A percentile compares a stretch with the other conserved stretches of the same genome.
Evolutionary conservation across 2,329 filamentous ascomycete genomes (phyloP).

Genomic region (Aaosphaeria arxii): DNA sequence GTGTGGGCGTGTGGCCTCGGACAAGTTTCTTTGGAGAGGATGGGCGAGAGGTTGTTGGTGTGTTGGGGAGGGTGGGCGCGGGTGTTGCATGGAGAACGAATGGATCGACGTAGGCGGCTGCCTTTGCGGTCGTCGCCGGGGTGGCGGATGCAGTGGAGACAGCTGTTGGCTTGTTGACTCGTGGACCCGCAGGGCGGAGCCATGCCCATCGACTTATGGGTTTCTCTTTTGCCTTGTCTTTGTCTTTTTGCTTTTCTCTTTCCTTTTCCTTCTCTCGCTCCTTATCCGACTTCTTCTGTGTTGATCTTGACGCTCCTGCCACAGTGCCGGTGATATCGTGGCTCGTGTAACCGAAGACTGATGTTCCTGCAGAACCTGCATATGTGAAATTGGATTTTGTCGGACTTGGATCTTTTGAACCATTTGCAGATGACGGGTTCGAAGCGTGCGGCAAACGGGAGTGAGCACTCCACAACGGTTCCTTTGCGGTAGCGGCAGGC

Average conservation of each 20-base stretch:
- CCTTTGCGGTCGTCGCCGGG: background rate
- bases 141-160: background rate
- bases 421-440: constrained; percentile 7
- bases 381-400: constrained; percentile 18
- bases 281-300: constrained; percentile 1
- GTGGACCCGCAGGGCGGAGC: constrained; percentile 15
- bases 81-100: constrained; percentile 11
- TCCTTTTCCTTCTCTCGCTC: background rate
- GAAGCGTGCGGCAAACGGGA: constrained; percentile 8
- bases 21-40: constrained; percentile 10
- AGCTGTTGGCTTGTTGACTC: constrained; percentile 4
- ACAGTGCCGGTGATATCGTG: constrained; percentile 10
- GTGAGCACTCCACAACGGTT: constrained; percentile 12
- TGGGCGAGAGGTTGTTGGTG: constrained; percentile 7
- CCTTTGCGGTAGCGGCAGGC: constrained; percentile 3
- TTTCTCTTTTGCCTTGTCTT: constrained; percentile 7
- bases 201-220: constrained; percentile 22
- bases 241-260: constrained; percentile 1
- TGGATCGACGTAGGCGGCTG: constrained; percentile 13
- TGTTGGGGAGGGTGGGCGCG: constrained; percentile 3
- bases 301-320: constrained; percentile 1
- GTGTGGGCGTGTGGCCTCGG: background rate
- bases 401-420: constrained; percentile 8
- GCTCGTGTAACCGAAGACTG: constrained; percentile 20
- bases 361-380: constrained; percentile 16